These are phyloP conservation scores for Wickerhamomyces sp. DNA, from an alignment of 1,139 yeast species.

Conservation along the genomic window DNA sequence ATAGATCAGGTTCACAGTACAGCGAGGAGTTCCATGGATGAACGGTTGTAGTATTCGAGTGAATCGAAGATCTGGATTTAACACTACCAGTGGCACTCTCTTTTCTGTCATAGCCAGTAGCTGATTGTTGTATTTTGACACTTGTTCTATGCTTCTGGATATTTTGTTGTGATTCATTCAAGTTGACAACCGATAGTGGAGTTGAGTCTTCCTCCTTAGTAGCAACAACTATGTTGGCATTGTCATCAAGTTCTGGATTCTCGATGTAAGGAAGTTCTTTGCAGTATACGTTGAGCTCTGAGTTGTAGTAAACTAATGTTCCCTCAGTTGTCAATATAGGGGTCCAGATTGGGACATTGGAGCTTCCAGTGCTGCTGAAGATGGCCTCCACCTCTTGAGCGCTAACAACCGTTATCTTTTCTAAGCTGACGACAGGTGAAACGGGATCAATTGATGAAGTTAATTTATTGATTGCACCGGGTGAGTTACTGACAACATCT, in stretches of 20 bases:
- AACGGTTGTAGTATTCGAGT: slow-evolving; percentile 13
- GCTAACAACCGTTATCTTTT: slow-evolving; percentile 25
- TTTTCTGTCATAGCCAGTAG: slow-evolving; percentile 13
- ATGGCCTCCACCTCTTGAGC: slow-evolving; percentile 33
- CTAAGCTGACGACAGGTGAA: slow-evolving; percentile 3
- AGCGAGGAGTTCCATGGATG: slow-evolving; percentile 24
- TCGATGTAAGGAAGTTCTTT: slow-evolving; percentile 47
- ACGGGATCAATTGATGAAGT: slow-evolving; percentile 3
- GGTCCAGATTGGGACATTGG: slow-evolving; percentile 40
- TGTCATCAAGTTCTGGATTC: slow-evolving; percentile 30
- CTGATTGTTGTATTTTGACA: slow-evolving; percentile 10
- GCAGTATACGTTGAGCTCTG: slow-evolving; percentile 54
- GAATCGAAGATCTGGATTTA: slow-evolving; percentile 15
- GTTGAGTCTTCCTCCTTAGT: slow-evolving; percentile 8
- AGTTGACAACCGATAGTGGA: slow-evolving; percentile 6
- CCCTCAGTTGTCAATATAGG: slow-evolving; percentile 55
- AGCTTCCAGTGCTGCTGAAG: slow-evolving; percentile 23
- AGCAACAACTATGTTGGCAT: slow-evolving; percentile 25
- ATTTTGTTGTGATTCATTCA: slow-evolving; percentile 4
- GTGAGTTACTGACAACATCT: not conserved
- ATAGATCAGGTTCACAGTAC: slow-evolving; percentile 33
- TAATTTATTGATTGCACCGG: not conserved
- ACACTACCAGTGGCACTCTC: slow-evolving; percentile 11
- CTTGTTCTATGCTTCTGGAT: slow-evolving; percentile 9
- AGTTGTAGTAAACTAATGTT: slow-evolving; percentile 53